Base-by-base conservation (phyloP, 352 stramenopile species). In the Salisapilia sapeloensis region DNA sequence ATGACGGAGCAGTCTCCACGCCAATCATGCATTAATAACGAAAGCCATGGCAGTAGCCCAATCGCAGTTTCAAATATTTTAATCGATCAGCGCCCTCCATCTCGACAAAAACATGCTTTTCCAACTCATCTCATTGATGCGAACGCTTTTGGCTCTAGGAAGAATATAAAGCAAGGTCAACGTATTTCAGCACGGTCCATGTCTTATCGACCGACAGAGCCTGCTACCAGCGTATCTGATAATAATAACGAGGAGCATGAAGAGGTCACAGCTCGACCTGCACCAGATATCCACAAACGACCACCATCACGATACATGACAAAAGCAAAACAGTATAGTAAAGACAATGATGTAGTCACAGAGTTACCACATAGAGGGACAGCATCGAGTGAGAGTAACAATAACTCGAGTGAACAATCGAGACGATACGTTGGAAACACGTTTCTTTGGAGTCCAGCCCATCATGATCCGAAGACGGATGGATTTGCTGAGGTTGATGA, bases 401-500 rank as follows among this genome's bases (percentile, higher is more conserved):
- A 22, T 7, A 19, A 40, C 11, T 28, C 35, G 27, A 37, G 5
- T 34, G 29, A 48, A 15, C 41, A 44, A 0, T 77, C 60, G 21
- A 57, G 62, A 4, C 60, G 62, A 13, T 58, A 48, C n/a, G 36
- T 58, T 1, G 48, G 60, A 5, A 55, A 53, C 11, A 45, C 40
- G 0, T 60, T 56, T 22, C 65, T 56, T 0, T 56, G 56, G 18
- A 80, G 74, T 27, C 60, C 79, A 27, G 30, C 56, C 1, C 58
- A 78, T 23, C 70, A 89, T 31, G 67, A 84, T 30, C 74, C 74
- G 0, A 81, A 70, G 33, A 81, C 53, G 0, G 74, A 89, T 22
- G 74, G 74, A 0, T 89, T 89, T 39, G 57, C 72, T 1, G 66
- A 80, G 1, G 63, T 89, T 0, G 74, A 89, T 17, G 74, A 89